Percentiles rank a stretch among this genome's conserved stretches.
Evolutionary conservation across 768 basidiomycete species (phyloP).

Genomic region (Cyathus striatus): DNA sequence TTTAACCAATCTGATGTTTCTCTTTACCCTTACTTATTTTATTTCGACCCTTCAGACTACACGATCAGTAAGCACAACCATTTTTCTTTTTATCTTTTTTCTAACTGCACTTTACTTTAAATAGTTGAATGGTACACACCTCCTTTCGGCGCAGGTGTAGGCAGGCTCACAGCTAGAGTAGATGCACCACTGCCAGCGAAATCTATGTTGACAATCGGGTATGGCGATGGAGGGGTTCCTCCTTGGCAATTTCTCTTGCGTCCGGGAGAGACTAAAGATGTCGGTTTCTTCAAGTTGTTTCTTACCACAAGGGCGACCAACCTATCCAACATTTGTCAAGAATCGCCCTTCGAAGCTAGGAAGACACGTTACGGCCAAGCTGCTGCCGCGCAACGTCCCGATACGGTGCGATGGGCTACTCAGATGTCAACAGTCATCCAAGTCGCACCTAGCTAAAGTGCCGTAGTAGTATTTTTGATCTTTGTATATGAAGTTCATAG

Average conservation of each 20-base stretch:
- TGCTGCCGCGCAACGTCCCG: not conserved
- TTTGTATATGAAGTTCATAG: too few species aligned
- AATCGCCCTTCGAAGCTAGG: conserved; percentile 21
- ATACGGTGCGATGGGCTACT: not conserved
- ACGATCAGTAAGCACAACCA: conserved; percentile 22
- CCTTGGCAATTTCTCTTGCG: conserved; percentile 28
- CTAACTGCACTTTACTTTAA: conserved; percentile 1
- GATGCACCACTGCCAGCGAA: conserved; percentile 19
- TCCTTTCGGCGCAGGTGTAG: conserved; percentile 18
- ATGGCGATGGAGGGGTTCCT: conserved; percentile 26
- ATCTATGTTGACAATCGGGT: conserved; percentile 30
- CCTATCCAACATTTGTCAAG: conserved; percentile 25
- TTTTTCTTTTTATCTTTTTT: not conserved
- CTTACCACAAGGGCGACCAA: conserved; percentile 30
- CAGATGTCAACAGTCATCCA: not conserved
- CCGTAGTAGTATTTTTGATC: too few species aligned
- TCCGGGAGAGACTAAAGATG: conserved; percentile 23
- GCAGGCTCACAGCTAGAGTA: conserved; percentile 10
- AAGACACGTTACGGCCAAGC: not conserved
- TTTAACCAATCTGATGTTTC: conserved; percentile 24
- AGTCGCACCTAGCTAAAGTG: too few species aligned
- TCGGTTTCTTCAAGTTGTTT: conserved; percentile 40
- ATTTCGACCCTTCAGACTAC: conserved; percentile 36
- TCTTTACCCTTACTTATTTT: conserved; percentile 34
- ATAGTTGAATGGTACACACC: conserved; percentile 21